Percentiles rank a stretch among this genome's conserved stretches.
phyloP scores from a whole-genome alignment of 495 filamentous ascomycete species.

The Ascodesmis nigricans region DNA sequence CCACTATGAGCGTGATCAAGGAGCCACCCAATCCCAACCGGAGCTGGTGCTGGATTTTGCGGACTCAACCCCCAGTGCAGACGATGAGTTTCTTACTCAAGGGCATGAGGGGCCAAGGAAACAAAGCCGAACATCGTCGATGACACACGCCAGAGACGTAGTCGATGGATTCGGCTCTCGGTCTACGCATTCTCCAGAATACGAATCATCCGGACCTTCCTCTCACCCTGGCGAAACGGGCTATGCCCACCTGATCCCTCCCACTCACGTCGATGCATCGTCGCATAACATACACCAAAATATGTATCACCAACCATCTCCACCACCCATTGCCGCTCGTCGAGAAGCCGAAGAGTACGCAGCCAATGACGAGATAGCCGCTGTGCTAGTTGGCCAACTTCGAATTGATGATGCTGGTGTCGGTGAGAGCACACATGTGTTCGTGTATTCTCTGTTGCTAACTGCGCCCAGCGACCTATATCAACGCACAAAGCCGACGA shows the following conservation, averaged over 20 bases:
- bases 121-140: constrained; percentile 10
- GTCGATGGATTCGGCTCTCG: constrained; percentile 9
- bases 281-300: too few relatives aligned
- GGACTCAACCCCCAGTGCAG: constrained; percentile 26
- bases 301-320: too few relatives aligned
- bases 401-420: constrained; percentile 75
- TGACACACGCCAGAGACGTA: constrained; percentile 14
- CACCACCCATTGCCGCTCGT: too few relatives aligned
- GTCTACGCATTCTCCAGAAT: too few relatives aligned
- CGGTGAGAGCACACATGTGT: too few relatives aligned
- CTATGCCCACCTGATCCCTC: too few relatives aligned
- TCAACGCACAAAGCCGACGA: constrained; percentile 19
- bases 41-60: constrained; percentile 25
- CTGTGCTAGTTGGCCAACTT: constrained; percentile 48
- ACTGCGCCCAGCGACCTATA: constrained; percentile 15
- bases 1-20: constrained; percentile 57
- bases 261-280: too few relatives aligned
- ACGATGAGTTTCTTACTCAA: constrained; percentile 36
- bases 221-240: too few relatives aligned
- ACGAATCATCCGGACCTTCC: too few relatives aligned
- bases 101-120: constrained; percentile 16
- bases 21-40: constrained; percentile 23
- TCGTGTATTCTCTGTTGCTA: too few relatives aligned
- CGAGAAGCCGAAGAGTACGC: too few relatives aligned
- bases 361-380: constrained; percentile 12